Base-by-base conservation (phyloP, 75 land plant genomes). In the Picea glauca region DNA sequence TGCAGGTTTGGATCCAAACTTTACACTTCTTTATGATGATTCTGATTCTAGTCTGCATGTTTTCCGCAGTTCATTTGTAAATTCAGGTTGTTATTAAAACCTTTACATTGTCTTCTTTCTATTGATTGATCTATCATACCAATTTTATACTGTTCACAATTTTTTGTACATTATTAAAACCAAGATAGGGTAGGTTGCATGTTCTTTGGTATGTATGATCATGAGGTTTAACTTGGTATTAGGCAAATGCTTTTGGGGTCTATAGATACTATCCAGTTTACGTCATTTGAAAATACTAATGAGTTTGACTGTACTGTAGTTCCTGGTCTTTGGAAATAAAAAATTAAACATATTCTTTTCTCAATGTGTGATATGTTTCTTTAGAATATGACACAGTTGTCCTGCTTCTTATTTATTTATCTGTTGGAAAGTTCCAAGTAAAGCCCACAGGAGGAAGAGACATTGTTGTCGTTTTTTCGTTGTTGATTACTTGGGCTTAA, bases 1-100 rank as follows among this genome's bases (percentile, higher is more conserved):
- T 98, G 74, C 99, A 97, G 86, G 99, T 95, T 84, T 72, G 17
- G 32, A 62, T 59, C 62, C 46, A 5, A 80, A 77, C 54, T n/a
- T 30, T 77, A 73, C 21, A 1, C 46, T 43, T 79, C 50, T 13
- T 46, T n/a, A 0, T 75, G 7, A 5, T 75, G 56, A 14, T 75
- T 30, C 23, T 54, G 60, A 13, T 75, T 75, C 56, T 26, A 75
- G 13, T 75, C 4, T 57, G 9, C 9, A 13, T 75, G 23, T 9
- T 9, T 9, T 50, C 11, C 56, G 11, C 56, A 50, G 56, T 9
- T 50, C 56, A 50, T 50, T 50, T 50, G 12, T 70, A 70, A n/a
- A 17, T 33, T 17, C 35, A n/a, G 74, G 3, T 43, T 68, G 7
- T n/a, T 40, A 20, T 40, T 70, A 70, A 43, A 14, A 2, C n/a